phyloP scores from a whole-genome alignment of 768 basidiomycete genomes.

The Cystofilobasidium bisporidii region DNA sequence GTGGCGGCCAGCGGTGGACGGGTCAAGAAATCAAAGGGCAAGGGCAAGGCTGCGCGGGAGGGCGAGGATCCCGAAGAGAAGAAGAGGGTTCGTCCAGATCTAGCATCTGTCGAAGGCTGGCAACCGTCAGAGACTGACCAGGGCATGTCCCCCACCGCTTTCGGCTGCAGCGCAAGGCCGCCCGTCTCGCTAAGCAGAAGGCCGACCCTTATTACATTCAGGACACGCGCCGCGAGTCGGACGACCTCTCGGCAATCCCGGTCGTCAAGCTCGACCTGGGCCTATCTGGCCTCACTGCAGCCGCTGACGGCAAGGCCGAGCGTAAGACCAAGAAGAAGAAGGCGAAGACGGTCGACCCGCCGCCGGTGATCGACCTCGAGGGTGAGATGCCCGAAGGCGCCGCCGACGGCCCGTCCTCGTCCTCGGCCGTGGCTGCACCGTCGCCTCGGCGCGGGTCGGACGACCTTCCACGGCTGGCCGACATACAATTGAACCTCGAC shows the following conservation, averaged over 20 bases:
- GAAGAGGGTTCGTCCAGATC: slow-evolving; percentile 46
- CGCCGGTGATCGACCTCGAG: slow-evolving; percentile 48
- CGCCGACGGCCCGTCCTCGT: neutral
- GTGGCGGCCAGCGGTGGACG: slow-evolving; percentile 11
- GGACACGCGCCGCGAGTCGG: slow-evolving; percentile 31
- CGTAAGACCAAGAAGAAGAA: neutral
- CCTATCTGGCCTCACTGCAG: neutral
- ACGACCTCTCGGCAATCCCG: slow-evolving; percentile 84
- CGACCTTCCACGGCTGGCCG: neutral
- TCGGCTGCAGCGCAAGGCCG: slow-evolving; percentile 55
- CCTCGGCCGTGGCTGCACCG: neutral
- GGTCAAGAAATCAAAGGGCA: slow-evolving; percentile 37
- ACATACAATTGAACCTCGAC: slow-evolving; percentile 4
- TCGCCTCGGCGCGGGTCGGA: slow-evolving; percentile 6
- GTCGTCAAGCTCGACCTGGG: slow-evolving; percentile 63
- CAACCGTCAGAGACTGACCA: too few species aligned
- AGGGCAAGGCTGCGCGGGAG: slow-evolving; percentile 43
- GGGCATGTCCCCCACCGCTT: too few species aligned
- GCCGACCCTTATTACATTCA: slow-evolving; percentile 87
- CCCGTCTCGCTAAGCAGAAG: slow-evolving; percentile 61
- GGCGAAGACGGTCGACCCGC: slow-evolving; percentile 13
- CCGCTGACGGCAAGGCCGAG: neutral
- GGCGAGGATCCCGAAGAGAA: slow-evolving; percentile 45
- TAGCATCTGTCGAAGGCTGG: too few species aligned
- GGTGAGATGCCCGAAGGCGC: slow-evolving; percentile 73